A percentile compares a stretch with the other conserved stretches of the same genome.
Conservation (phyloP, 768 basidiomycete species). For the Boletus tylopilopsis region DNA sequence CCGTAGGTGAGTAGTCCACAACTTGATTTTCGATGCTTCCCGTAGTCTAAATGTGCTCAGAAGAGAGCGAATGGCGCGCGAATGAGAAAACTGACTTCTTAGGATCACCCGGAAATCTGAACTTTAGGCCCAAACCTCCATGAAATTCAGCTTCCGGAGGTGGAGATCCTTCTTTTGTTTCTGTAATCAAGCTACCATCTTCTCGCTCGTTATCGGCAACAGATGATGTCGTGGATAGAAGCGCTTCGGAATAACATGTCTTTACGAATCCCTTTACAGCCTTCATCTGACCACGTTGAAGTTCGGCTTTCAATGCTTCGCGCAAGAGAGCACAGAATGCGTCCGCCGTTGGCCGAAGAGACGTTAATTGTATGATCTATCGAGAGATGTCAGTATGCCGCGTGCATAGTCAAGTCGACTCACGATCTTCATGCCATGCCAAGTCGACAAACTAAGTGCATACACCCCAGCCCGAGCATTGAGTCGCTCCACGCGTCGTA, state of each 20-base stretch:
- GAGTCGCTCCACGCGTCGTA: slow-evolving; percentile 89
- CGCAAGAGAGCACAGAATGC: slow-evolving; percentile 87
- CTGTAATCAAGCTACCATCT: slow-evolving; percentile 58
- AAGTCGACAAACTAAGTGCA: slow-evolving; percentile 89
- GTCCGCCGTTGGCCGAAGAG: slow-evolving; percentile 89
- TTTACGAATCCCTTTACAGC: slow-evolving; percentile 84
- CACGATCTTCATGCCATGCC: slow-evolving; percentile 94
- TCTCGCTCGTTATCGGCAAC: slow-evolving; percentile 66
- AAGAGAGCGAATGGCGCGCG: slow-evolving; percentile 4
- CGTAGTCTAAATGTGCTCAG: slow-evolving; percentile 53
- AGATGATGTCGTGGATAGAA: slow-evolving; percentile 55
- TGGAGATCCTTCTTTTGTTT: slow-evolving; percentile 46
- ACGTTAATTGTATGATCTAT: slow-evolving; percentile 91
- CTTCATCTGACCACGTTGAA: slow-evolving; percentile 93
- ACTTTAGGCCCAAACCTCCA: slow-evolving; percentile 75
- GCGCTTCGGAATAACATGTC: slow-evolving; percentile 92
- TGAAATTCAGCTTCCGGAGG: slow-evolving; percentile 57
- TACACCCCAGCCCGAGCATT: slow-evolving; percentile 94
- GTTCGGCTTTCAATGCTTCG: slow-evolving; percentile 83
- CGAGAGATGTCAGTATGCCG: slow-evolving; percentile 4
- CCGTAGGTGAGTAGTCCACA: slow-evolving; percentile 87
- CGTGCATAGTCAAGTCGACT: slow-evolving; percentile 5
- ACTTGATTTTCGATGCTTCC: slow-evolving; percentile 91
- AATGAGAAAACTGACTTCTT: slow-evolving; percentile 61
- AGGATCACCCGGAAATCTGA: slow-evolving; percentile 90